Evolutionary conservation across 2,329 filamentous ascomycete species (phyloP), one percentile per base, ranked within the genome.

Genomic region (Shiraia bambusicola): DNA sequence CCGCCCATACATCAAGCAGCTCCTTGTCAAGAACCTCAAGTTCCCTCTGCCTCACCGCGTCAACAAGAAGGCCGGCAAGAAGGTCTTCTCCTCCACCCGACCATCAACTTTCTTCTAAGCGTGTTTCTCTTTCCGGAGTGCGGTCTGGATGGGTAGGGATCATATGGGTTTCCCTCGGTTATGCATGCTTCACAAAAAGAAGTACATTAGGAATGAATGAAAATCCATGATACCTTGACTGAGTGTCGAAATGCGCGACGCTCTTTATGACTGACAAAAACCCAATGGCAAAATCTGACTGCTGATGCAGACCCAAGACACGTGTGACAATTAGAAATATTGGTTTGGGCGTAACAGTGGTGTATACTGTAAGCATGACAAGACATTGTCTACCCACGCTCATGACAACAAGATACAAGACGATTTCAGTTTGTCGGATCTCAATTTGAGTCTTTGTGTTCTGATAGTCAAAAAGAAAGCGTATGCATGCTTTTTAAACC

Each of bases 1-100:
- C 82, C 89, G 93, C 75, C 92, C 93, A 62, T 98, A 98, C 86
- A 95, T 98, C 82, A 94, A 91, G 83, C 93, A 98, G 81, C 88
- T 98, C 75, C 78, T 95, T 73, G 78, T 81, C 77, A 97, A 97
- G 87, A 74, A 83, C 76, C 88, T 98, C 76, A 88, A 87, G 77
- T 98, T 98, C 88, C 93, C 93, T 74, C 88, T 98, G 64, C 93
- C 93, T 73, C 93, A 98, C 84, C 93, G 94, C 70, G 78, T 91
- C 71, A 81, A 85, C 79, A 91, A 90, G 79, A 80, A 81, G 76
- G 76, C 75, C 73, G 83, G 79, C 80, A 87, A 86, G 82, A 95
- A 95, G 84, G 72, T 97, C 74, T 98, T 95, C 81, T 83, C 87
- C 73, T 84, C 89, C 71, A 88, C 83, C 78, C 86, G 93, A 78